phyloP scores from a whole-genome alignment of 2,329 filamentous ascomycete species.

The Curvularia eragrostidis region DNA sequence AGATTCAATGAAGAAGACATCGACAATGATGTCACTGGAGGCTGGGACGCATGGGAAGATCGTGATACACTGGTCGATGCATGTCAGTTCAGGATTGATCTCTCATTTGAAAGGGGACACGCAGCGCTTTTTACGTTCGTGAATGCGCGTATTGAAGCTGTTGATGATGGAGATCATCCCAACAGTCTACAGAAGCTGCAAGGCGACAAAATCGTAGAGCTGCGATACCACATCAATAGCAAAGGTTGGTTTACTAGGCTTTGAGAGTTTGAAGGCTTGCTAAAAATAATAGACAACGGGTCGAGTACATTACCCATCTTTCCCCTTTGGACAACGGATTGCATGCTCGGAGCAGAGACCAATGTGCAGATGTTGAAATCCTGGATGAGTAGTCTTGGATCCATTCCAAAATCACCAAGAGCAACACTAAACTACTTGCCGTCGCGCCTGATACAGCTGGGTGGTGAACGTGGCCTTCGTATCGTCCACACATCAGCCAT shows the following conservation, averaged over 20 bases:
- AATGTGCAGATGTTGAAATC: neutral
- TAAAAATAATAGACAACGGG: neutral
- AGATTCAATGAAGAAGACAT: constrained; percentile 13
- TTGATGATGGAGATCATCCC: neutral
- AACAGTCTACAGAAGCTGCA: constrained; percentile 1
- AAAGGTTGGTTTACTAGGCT: neutral
- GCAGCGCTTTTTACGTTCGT: constrained; percentile 11
- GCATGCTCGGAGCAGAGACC: constrained; percentile 1
- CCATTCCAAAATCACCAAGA: neutral
- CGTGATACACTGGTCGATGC: constrained; percentile 9
- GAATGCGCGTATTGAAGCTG: constrained; percentile 13
- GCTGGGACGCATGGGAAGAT: constrained; percentile 16
- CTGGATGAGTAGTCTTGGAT: neutral
- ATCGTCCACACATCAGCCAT: neutral
- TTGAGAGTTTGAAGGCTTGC: neutral
- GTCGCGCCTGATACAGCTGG: neutral
- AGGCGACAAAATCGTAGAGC: neutral
- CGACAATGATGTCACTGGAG: constrained; percentile 10
- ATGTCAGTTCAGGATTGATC: constrained; percentile 4
- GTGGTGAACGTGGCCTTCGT: neutral
- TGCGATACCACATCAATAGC: neutral
- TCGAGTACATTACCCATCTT: neutral
- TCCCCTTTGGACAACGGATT: neutral
- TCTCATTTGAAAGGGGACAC: constrained; percentile 13
- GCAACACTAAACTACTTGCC: neutral